Percentiles rank a stretch among this genome's conserved stretches.
phyloP scores from a whole-genome alignment of 352 stramenopile genomes.

The Elongisporangium anandrum region DNA sequence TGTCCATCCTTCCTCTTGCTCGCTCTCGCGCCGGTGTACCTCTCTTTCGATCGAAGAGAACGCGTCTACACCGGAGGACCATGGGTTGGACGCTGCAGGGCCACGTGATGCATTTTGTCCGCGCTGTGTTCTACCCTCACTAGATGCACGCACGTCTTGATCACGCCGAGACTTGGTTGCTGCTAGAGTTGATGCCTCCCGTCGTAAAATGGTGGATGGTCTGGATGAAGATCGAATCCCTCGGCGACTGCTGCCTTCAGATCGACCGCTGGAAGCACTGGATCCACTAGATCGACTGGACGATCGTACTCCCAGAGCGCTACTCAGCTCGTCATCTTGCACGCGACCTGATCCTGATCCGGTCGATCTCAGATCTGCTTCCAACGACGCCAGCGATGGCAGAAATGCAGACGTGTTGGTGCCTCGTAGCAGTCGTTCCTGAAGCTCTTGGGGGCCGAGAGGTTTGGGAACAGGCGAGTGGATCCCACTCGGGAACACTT shows the following conservation, averaged over 20 bases:
- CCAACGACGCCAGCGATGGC: conserved; percentile 6
- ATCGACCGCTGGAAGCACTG: conserved; percentile 2
- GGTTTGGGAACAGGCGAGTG: not conserved
- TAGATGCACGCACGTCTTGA: not conserved
- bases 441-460: not conserved
- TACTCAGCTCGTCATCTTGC: conserved; percentile 53
- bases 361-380: conserved; percentile 1
- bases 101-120: not conserved
- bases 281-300: conserved; percentile 3
- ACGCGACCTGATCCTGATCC: conserved; percentile 14
- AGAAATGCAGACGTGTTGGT: conserved; percentile 12
- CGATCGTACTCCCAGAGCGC: conserved; percentile 40
- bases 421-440: not conserved
- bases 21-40: conserved; percentile 1
- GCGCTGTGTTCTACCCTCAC: not conserved
- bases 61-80: not conserved
- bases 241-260: not conserved
- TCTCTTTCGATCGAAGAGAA: not conserved
- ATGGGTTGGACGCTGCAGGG: not conserved
- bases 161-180: not conserved
- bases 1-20: conserved; percentile 27
- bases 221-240: not conserved
- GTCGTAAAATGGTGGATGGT: not conserved
- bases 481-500: not conserved
- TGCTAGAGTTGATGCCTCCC: not conserved